Conservation (phyloP, 106 monocot genomes). For the Acanthochlamys bracteata region DNA sequence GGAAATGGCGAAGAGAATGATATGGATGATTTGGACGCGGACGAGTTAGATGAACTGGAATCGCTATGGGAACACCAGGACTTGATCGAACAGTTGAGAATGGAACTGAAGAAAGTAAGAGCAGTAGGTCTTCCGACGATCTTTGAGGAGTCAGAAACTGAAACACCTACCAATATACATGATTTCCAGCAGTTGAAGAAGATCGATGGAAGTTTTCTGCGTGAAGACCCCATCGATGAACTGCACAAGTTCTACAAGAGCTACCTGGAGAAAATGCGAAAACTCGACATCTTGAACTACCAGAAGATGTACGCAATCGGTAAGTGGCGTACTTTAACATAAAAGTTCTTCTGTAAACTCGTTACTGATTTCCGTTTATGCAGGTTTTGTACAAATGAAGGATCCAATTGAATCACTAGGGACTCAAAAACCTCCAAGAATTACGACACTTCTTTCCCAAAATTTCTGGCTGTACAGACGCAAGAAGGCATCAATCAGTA, state of each 20-base stretch:
- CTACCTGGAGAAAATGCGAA: slow-evolving; percentile 83
- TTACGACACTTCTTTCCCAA: slow-evolving; percentile 45
- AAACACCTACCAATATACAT: slow-evolving; percentile 32
- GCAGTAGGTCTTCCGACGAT: slow-evolving; percentile 67
- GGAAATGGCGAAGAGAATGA: neutral
- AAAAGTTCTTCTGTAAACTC: no score
- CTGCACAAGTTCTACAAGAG: slow-evolving; percentile 71
- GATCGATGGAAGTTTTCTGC: slow-evolving; percentile 36
- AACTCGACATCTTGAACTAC: slow-evolving; percentile 71
- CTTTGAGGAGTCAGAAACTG: slow-evolving; percentile 63
- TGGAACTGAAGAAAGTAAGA: slow-evolving; percentile 62
- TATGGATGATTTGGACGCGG: slow-evolving; percentile 12
- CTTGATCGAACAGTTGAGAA: slow-evolving; percentile 66
- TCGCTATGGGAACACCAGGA: slow-evolving; percentile 84
- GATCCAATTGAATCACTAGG: slow-evolving; percentile 37
- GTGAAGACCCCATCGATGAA: slow-evolving; percentile 65
- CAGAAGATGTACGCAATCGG: slow-evolving; percentile 96
- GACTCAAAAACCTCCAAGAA: slow-evolving; percentile 28
- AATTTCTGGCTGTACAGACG: slow-evolving; percentile 28
- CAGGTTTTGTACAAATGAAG: slow-evolving; percentile 75
- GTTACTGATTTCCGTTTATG: no score
- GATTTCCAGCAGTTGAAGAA: slow-evolving; percentile 45
- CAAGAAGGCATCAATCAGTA: slow-evolving; percentile 25
- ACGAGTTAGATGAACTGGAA: slow-evolving; percentile 58
- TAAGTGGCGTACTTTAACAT: no score